Evolutionary conservation across 2,329 filamentous ascomycete species (phyloP).

Genomic region (Domatiomyces globalis): DNA sequence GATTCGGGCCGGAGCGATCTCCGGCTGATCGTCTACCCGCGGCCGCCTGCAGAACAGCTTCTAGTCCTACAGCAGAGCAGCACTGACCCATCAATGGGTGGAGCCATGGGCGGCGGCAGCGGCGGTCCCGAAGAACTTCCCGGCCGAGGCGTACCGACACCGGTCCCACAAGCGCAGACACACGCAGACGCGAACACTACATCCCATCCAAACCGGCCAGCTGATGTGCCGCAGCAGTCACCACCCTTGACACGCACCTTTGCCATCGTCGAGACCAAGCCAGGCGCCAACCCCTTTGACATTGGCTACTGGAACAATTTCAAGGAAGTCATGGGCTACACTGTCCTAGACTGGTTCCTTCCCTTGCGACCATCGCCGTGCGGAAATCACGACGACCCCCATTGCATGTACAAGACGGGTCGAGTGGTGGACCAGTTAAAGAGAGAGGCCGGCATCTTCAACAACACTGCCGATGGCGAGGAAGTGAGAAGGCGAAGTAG

Average conservation of each 20-base stretch:
- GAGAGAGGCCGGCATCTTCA: conserved; percentile 28
- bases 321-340: conserved; percentile 63
- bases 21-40: conserved; percentile 29
- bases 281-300: conserved; percentile 76
- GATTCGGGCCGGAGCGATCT: conserved; percentile 19
- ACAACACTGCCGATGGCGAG: background rate
- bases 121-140: conserved; percentile 1
- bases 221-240: conserved; percentile 8
- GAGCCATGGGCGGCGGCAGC: background rate
- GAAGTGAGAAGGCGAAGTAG: background rate
- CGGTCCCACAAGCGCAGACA: background rate
- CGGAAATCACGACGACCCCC: conserved; percentile 48
- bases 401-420: conserved; percentile 56
- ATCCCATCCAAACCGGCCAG: conserved; percentile 12
- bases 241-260: conserved; percentile 48
- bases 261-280: conserved; percentile 58
- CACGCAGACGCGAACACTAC: background rate
- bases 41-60: conserved; percentile 19
- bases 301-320: conserved; percentile 58
- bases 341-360: conserved; percentile 61
- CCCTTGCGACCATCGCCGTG: conserved; percentile 65
- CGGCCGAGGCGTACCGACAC: background rate
- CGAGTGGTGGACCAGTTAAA: conserved; percentile 45
- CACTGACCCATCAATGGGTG: background rate
- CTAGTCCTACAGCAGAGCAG: conserved; percentile 8